Base-by-base conservation (phyloP, 2,329 filamentous ascomycete genomes). In the Penicillium sp. region DNA sequence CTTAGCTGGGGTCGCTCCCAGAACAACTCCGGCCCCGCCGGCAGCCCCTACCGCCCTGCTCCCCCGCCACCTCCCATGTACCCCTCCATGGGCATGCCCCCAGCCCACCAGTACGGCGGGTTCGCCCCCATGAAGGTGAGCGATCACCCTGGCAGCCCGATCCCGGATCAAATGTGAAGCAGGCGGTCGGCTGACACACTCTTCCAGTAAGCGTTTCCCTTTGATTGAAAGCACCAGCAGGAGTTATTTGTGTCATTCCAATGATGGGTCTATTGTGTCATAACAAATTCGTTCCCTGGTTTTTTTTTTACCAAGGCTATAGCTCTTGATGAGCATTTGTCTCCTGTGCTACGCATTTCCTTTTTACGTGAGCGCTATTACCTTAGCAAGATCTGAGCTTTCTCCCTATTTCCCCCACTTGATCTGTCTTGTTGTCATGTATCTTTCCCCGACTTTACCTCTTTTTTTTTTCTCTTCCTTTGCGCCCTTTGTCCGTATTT, bases 1-100 rank as follows among this genome's bases (percentile, higher is more conserved):
- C 84, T 99, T 64, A 96, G 91, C 74, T 99, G 94, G 94, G 94
- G 94, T 61, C 90, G 94, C 61, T 95, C 90, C 51, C 94, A 99
- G 82, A 99, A 97, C 85, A 99, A 99, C 82, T 97, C 93, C 59
- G 94, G 94, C 54, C 87, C 87, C 50, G 94, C 96, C 57, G 94
- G 94, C 63, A 97, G 94, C 64, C 94, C 94, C 55, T 97, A 99
- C 79, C 89, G 94, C 61, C 94, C 94, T 59, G 94, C 94, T 47
- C 94, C 94, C 57, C 70, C 70, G 34, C 87, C 87, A 40, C 87
- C 87, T 65, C 87, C 87, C 35, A 86, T 89, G 69, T 89, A 86
- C 73, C 85, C 85, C 51, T 81, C 82, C 59, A 87, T 87, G 84
- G 84, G 84, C 62, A 86, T 87, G 80, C 81, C 83, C 59, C 84